Base-by-base conservation (phyloP, 1,284 basidiomycete species). In the Ustilago loliicola region DNA sequence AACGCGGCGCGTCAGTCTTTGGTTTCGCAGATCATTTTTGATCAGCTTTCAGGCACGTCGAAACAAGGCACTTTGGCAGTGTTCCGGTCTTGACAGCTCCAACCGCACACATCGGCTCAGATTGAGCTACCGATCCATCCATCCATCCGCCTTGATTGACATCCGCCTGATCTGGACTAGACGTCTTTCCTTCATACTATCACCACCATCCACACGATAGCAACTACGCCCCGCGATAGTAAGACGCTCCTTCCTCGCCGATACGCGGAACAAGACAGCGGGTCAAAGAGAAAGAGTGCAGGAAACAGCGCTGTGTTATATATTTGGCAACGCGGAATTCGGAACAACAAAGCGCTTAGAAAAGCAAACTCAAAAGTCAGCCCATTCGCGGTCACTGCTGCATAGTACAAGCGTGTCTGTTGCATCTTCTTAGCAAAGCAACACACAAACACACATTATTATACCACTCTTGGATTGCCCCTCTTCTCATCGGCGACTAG, bases 281-380 rank as follows among this genome's bases (percentile, higher is more conserved):
- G 59, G 32, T 50, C 59, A 50, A 61, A 40, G 32, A 42, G 17
- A 36, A 30, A 21, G 36, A 25, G n/a, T 19, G 56, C 48, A 23
- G n/a, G 29, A n/a, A 29, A 32, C 51, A 30, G n/a, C 59, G 50
- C 19, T 25, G 27, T 50, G 34, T 48, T 60, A 19, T 48, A 45
- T 32, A 30, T 61, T 60, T 58, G 53, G 58, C 68, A 71, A 10
- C 38, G 38, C 62, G 69, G 63, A 71, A 71, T 53, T 71, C 69
- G 69, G 69, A 66, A 54, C n/a, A 30, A 19, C 21, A 19, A 25
- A n/a, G 45, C 42, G 21, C 19, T 13, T 23, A n/a, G 34, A 30
- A 54, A 36, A 23, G 17, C 10, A 52, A 29, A 42, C 29, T 21
- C 27, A 47, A 59, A 72, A 66, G 65, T 72, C 70, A 72, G 70